Conservation (phyloP, 306 rosid genomes). For the Arachis hypogaea region DNA sequence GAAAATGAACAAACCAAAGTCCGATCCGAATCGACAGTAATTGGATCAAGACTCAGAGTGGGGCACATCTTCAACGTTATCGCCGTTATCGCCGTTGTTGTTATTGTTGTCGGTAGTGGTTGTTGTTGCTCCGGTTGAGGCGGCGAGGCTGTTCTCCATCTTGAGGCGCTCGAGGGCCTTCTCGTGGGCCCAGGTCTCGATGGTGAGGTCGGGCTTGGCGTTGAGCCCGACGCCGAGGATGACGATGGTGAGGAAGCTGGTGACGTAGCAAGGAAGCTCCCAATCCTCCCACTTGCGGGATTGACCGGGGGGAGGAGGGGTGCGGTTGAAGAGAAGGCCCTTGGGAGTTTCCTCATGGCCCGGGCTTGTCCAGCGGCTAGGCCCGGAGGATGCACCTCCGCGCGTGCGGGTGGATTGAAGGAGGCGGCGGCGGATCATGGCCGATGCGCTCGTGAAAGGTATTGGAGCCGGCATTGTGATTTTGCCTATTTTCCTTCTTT, state of each 20-base stretch:
- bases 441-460: conserved; percentile 55
- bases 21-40: not conserved
- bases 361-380: conserved; percentile 80
- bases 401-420: conserved; percentile 67
- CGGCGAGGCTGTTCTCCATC: conserved; percentile 51
- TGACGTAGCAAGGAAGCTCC: conserved; percentile 97
- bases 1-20: not conserved
- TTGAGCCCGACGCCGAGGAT: conserved; percentile 98
- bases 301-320: conserved; percentile 75
- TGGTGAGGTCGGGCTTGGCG: conserved; percentile 98
- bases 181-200: conserved; percentile 98
- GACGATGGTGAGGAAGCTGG: conserved; percentile 95
- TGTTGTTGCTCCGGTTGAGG: not conserved
- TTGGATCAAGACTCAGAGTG: too few relatives aligned
- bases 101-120: not conserved
- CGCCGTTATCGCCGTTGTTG: not conserved
- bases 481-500: not conserved
- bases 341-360: conserved; percentile 92
- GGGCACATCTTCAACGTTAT: not conserved
- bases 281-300: conserved; percentile 98
- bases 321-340: conserved; percentile 78
- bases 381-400: conserved; percentile 61
- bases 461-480: conserved; percentile 50
- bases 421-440: conserved; percentile 82
- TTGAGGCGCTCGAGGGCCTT: conserved; percentile 94